Conservation (phyloP, 2,329 filamentous ascomycete species). For the Colletotrichum spaethianum region DNA sequence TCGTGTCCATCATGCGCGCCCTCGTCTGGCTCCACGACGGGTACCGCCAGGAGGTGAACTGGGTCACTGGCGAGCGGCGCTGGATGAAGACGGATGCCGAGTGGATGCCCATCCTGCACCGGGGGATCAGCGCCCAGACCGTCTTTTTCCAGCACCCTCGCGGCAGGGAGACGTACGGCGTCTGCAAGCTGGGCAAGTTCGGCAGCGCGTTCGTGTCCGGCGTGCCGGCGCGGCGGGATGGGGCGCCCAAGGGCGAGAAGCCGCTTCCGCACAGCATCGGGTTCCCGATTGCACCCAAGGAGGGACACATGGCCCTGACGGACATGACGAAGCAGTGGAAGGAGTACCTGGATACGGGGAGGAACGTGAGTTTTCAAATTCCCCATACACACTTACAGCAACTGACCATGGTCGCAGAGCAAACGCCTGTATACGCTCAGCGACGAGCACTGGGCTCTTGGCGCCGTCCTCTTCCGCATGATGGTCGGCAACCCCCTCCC, state of each 20-base stretch:
- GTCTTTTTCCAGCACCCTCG: constrained; percentile 65
- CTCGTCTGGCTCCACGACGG: constrained; percentile 69
- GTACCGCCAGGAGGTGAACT: constrained; percentile 46
- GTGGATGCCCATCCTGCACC: constrained; percentile 68
- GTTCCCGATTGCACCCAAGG: constrained; percentile 32
- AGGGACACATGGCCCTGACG: constrained; percentile 18
- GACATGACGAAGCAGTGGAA: constrained; percentile 37
- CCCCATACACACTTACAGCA: not conserved
- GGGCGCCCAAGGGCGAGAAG: constrained; percentile 20
- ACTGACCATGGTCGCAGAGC: constrained; percentile 41
- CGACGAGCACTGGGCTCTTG: constrained; percentile 56
- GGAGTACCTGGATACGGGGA: constrained; percentile 19
- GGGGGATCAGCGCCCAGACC: constrained; percentile 61
- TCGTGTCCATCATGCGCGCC: constrained; percentile 62
- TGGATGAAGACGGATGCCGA: constrained; percentile 52
- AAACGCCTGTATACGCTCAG: constrained; percentile 53
- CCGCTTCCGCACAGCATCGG: constrained; percentile 18
- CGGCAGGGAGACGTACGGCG: constrained; percentile 65
- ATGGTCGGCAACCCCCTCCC: constrained; percentile 53
- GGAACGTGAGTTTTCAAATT: constrained; percentile 15
- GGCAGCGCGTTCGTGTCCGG: constrained; percentile 56
- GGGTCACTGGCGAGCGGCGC: constrained; percentile 4
- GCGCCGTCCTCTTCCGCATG: constrained; percentile 57
- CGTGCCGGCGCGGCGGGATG: constrained; percentile 46
- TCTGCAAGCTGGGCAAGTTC: constrained; percentile 68